phyloP scores from a whole-genome alignment of 1,139 yeast species.

The Arxiozyma slooffiae region DNA sequence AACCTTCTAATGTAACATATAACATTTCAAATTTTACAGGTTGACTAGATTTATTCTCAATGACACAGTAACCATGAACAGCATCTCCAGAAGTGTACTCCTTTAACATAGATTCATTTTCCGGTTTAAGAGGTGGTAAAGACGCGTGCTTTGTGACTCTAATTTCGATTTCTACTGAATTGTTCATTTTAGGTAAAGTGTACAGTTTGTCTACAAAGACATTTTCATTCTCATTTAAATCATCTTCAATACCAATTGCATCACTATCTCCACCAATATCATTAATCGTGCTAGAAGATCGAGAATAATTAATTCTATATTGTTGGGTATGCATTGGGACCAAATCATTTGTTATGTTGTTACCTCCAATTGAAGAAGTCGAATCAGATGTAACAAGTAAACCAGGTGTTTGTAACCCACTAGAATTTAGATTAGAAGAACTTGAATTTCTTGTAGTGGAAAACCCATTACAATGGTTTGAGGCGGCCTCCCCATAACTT shows the following conservation, averaged over 20 bases:
- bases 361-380: neutral
- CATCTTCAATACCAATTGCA: slow-evolving; percentile 16
- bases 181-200: slow-evolving; percentile 26
- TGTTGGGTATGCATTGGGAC: neutral
- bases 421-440: neutral
- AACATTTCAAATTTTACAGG: slow-evolving; percentile 48
- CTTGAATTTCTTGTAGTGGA: slow-evolving; percentile 1
- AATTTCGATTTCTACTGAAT: slow-evolving; percentile 31
- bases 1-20: slow-evolving; percentile 50
- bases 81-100: slow-evolving; percentile 49
- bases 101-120: slow-evolving; percentile 33
- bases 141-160: slow-evolving; percentile 34
- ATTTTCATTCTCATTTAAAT: slow-evolving; percentile 23
- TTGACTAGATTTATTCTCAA: slow-evolving; percentile 36
- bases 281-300: neutral
- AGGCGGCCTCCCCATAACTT: slow-evolving; percentile 20
- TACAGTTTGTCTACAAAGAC: slow-evolving; percentile 33
- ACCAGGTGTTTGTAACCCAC: neutral
- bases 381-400: neutral
- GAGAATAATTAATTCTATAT: neutral
- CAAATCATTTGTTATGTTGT: neutral
- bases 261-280: neutral
- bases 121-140: slow-evolving; percentile 22
- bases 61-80: slow-evolving; percentile 43
- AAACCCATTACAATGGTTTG: neutral